Evolutionary conservation across 768 basidiomycete genomes (phyloP).

Genomic region (Rhizopogon sp.): DNA sequence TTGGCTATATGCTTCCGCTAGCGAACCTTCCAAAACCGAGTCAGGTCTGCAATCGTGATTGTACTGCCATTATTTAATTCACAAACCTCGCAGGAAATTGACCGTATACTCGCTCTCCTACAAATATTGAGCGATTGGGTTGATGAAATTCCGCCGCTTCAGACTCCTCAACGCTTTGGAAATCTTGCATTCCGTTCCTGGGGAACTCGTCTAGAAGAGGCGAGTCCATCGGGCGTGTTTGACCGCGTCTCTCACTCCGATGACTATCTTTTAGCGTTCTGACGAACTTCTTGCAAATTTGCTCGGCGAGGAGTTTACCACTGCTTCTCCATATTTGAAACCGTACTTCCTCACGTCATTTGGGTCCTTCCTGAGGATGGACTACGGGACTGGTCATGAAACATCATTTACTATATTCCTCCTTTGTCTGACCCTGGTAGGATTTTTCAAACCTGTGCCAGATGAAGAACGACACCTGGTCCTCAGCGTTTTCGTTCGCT

Average conservation of each 20-base stretch:
- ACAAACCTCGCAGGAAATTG: conserved; percentile 36
- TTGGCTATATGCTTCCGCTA: conserved; percentile 54
- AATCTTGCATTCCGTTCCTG: conserved; percentile 89
- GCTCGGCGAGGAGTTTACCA: conserved; percentile 39
- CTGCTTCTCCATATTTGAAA: conserved; percentile 57
- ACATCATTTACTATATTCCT: conserved; percentile 81
- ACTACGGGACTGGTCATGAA: conserved; percentile 98
- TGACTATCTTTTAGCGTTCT: conserved; percentile 37
- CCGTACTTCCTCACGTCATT: conserved; percentile 83
- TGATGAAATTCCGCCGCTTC: conserved; percentile 70
- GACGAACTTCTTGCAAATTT: conserved; percentile 45
- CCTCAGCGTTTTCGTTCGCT: conserved; percentile 67
- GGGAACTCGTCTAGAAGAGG: conserved; percentile 75
- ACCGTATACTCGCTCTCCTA: conserved; percentile 49
- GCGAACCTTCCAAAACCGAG: conserved; percentile 11
- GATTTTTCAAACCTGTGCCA: conserved; percentile 53
- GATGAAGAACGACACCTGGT: conserved; percentile 59
- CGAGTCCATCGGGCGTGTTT: conserved; percentile 21
- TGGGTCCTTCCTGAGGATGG: conserved; percentile 86
- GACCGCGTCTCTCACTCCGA: background rate
- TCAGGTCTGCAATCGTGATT: conserved; percentile 15
- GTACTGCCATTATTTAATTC: background rate
- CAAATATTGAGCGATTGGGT: conserved; percentile 70
- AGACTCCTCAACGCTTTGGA: conserved; percentile 81
- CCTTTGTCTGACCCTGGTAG: conserved; percentile 61